Evolutionary conservation across 768 basidiomycete species (phyloP).

Genomic region (Tubosaeta sp.): DNA sequence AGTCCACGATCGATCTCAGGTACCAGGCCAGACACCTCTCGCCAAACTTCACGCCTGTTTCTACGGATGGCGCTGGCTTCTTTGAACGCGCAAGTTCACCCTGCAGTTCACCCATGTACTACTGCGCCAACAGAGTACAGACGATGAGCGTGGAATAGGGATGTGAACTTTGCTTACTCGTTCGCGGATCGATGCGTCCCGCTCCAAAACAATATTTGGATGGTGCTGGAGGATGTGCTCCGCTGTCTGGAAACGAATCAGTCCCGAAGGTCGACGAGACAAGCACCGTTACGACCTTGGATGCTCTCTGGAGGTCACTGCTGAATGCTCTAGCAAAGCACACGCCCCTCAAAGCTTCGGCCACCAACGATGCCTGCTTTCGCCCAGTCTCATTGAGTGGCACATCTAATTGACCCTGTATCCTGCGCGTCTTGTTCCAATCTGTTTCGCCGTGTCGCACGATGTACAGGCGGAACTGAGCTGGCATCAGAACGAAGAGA

Average conservation of each 20-base stretch:
- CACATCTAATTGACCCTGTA: slow-evolving; percentile 77
- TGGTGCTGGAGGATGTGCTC: slow-evolving; percentile 57
- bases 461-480: slow-evolving; percentile 51
- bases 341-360: slow-evolving; percentile 47
- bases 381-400: slow-evolving; percentile 58
- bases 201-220: slow-evolving; percentile 39
- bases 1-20: slow-evolving; percentile 40
- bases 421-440: slow-evolving; percentile 55
- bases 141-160: neutral
- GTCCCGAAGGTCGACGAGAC: neutral
- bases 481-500: slow-evolving; percentile 18
- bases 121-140: slow-evolving; percentile 1
- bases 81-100: slow-evolving; percentile 33
- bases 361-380: slow-evolving; percentile 55
- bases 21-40: slow-evolving; percentile 63
- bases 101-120: slow-evolving; percentile 64
- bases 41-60: slow-evolving; percentile 34
- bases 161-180: slow-evolving; percentile 41
- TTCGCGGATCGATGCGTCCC: slow-evolving; percentile 54
- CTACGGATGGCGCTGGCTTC: slow-evolving; percentile 21
- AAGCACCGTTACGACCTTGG: slow-evolving; percentile 42
- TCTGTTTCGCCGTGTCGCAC: slow-evolving; percentile 80
- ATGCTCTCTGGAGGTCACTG: slow-evolving; percentile 71
- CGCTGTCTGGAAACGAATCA: slow-evolving; percentile 49
- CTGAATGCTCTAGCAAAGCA: slow-evolving; percentile 58